Evolutionary conservation across 23 red algal genomes (phyloP), one percentile per base, ranked within the genome.

Genomic region (Porphyridium purpureum): DNA sequence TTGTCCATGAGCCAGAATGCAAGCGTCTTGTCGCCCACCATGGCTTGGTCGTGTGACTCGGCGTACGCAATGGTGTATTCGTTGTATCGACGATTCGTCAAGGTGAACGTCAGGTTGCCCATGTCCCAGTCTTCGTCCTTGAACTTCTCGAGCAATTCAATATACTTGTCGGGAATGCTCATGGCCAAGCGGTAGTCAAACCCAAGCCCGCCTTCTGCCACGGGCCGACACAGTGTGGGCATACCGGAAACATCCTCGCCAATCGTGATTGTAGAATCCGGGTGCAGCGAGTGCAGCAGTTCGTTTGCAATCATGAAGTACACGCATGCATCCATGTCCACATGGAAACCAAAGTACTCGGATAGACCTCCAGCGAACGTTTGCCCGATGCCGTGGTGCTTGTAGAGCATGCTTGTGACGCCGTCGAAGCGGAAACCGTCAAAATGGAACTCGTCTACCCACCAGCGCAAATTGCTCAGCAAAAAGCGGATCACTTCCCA

Each of bases 341-440:
- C 75, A 22, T 98, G 90, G 11, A 75, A 17, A 29, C 90, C 90
- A 67, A 98, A 98, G 54, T 98, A 98, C 54, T 98, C 90, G 6
- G 25, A 35, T 35, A 86, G 86, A 55, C 86, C 56, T 8, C 90
- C 90, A 24, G 64, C 52, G 63, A 98, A 98, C 52, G 66, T 42
- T 21, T 80, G 55, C 24, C 75, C 74, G 53, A 98, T 73, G 52
- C 90, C 90, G 31, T 83, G 82, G 32, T 98, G 90, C 34, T 66
- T 60, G 60, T 98, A 98, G 0, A 98, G 44, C 90, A 98, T 98
- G 3, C 64, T 74, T n/a, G 90, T 98, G 6, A 98, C 80, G 0
- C 90, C 90, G 47, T 98, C 90, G 72, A 98, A 98, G 51, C 90
- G 79, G 61, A 98, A 98, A 14, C 90, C 90, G 63, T 98, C 90